Base-by-base conservation (phyloP, 169 alveolate species). In the Plasmodium berghei region DNA sequence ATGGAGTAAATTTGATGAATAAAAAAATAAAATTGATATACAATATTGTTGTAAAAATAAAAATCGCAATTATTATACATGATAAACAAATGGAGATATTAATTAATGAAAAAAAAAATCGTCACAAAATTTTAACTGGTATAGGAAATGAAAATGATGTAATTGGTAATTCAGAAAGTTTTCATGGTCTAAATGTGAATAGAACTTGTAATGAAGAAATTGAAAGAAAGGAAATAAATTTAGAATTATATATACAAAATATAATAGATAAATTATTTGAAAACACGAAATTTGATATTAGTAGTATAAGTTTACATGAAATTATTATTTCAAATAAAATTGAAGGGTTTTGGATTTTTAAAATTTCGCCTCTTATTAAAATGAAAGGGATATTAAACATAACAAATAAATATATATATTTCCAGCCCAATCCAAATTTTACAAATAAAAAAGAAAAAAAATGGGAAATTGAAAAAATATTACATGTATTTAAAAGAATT, bases 351-450 rank as follows among this genome's bases (percentile, higher is more conserved):
- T 93, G 87, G 92, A 91, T 93, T 45, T 93, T 93, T 94, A 88
- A 96, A 63, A 72, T 95, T 72, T 94, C 95, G 42, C 93, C 96
- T 1, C 91, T 95, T 88, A 87, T 94, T 28, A 89, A 95, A 55
- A 94, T 93, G 45, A 94, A 96, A 54, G 97, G 97, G 10, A 73
- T 94, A 49, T 87, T 93, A 42, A 96, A 94, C 40, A 70, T 95
- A 59, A 92, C 96, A 49, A 92, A 93, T 62, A 88, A 93, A 22
- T 95, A 94, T 34, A 77, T 95, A 26, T 95, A 94, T 62, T 95
- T 95, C 69, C 94, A 95, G 64, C 94, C 96, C 2, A 75, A 92
- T 80, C 97, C 97, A 0, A 95, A 95, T 77, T 95, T 94, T 74
- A 93, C 97, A 9, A 92, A 94, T 69, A 94, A 94, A 59, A 88